Evolutionary conservation across 129 eudicot genomes (phyloP).

Genomic region (Solidago caesia): DNA sequence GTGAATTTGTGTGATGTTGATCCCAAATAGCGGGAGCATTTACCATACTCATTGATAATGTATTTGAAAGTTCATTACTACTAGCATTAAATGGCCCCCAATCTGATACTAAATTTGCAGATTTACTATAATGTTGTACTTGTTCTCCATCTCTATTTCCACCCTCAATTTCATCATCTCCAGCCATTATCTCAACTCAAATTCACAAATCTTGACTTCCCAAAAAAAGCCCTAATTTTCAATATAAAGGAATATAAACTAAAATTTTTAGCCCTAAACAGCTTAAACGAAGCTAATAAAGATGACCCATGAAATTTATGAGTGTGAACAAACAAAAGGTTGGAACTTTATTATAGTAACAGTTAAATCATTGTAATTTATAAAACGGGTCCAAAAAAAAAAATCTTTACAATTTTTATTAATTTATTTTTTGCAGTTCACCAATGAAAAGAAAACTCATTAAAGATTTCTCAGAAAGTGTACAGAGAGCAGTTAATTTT

Average conservation of each 20-base stretch:
- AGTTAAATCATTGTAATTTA: slow-evolving; percentile 32
- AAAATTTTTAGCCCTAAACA: slow-evolving; percentile 7
- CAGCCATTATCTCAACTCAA: slow-evolving; percentile 24
- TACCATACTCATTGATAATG: slow-evolving; percentile 54
- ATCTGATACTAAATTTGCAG: slow-evolving; percentile 47
- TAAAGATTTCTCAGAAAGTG: slow-evolving; percentile 46
- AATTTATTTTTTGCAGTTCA: slow-evolving; percentile 13
- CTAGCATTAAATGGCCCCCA: slow-evolving; percentile 33
- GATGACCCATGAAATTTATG: slow-evolving; percentile 36
- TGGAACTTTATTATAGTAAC: slow-evolving; percentile 3
- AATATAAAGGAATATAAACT: slow-evolving; percentile 10
- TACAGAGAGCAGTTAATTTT: slow-evolving; percentile 41
- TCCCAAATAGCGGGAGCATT: slow-evolving; percentile 61
- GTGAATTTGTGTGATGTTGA: slow-evolving; percentile 50
- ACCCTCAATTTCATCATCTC: slow-evolving; percentile 54
- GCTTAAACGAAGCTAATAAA: slow-evolving; percentile 19
- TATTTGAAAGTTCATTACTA: slow-evolving; percentile 36
- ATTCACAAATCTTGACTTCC: slow-evolving; percentile 21
- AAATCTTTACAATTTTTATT: slow-evolving; percentile 11
- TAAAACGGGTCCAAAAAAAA: slow-evolving; percentile 24
- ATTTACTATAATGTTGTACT: slow-evolving; percentile 17
- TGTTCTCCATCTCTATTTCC: slow-evolving; percentile 48
- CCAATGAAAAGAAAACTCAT: slow-evolving; percentile 50
- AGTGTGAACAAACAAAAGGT: slow-evolving; percentile 36
- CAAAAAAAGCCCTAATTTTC: slow-evolving; percentile 28